phyloP scores from a whole-genome alignment of 768 basidiomycete species.

The Tricholoma sp. region DNA sequence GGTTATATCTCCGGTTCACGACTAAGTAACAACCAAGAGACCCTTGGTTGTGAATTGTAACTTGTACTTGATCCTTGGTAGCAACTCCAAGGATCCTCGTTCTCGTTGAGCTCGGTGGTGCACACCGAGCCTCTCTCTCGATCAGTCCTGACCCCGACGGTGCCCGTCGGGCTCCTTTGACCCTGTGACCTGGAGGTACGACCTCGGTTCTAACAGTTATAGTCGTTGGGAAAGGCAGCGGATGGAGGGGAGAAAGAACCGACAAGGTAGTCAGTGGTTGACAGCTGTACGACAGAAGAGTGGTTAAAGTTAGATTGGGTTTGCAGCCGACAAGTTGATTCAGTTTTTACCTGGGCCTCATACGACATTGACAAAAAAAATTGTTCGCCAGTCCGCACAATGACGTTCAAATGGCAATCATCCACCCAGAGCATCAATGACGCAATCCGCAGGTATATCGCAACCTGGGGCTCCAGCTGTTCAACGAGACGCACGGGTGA shows the following conservation, averaged over 20 bases:
- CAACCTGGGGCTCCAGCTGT: not conserved
- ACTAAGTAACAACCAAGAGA: too few relatives aligned
- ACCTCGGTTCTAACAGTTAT: too few relatives aligned
- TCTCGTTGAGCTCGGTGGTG: too few relatives aligned
- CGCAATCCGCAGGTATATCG: not conserved
- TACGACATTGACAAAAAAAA: not conserved
- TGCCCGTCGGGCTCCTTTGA: too few relatives aligned
- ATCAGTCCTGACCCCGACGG: too few relatives aligned
- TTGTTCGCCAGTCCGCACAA: not conserved
- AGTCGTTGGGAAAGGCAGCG: not conserved
- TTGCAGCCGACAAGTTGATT: not conserved
- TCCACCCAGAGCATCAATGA: not conserved
- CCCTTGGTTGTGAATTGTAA: too few relatives aligned
- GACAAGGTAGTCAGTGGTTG: not conserved
- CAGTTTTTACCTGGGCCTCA: not conserved
- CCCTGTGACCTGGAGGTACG: too few relatives aligned
- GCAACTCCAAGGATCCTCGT: too few relatives aligned
- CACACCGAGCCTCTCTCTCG: too few relatives aligned
- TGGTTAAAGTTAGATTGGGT: not conserved
- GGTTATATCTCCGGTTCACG: too few relatives aligned
- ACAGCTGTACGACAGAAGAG: not conserved
- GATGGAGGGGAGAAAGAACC: not conserved
- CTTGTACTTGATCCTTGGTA: too few relatives aligned
- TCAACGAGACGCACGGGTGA: too few relatives aligned
- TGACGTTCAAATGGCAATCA: not conserved